Evolutionary conservation across 768 basidiomycete species (phyloP), one percentile per base, ranked within the genome.

Genomic region (Termitomyces sp.): DNA sequence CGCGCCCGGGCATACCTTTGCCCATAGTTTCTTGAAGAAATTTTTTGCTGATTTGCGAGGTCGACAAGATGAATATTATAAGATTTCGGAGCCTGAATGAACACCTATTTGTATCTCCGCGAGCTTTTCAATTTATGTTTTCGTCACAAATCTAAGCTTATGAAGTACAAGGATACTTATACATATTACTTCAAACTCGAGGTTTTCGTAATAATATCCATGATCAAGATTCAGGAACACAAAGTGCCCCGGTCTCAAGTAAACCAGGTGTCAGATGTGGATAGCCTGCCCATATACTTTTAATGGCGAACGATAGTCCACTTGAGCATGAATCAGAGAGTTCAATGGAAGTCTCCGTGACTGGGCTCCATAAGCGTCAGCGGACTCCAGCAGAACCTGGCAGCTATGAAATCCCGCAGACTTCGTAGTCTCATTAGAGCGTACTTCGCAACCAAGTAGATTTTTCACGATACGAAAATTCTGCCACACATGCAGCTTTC

Each of bases 11-110:
- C 40, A 32, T 30, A 43, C 53, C 53, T 54, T 54, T 54, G n/a
- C 53, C 53, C 53, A 54, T 54, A 28, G 28, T 54, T 40, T 54
- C 53, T 54, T 54, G 53, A 41, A 40, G 40, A 54, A 28, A n/a
- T 32, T 20, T 14, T 40, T 40, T 53, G 26, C 30, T 40, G 18
- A 26, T 7, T 43, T 5, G 26, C 28, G 26, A 53, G 26, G 23
- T 41, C 5, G 5, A 41, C 40, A 13, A 30, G 10, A 1, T 41
- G 40, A 32, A 32, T 32, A 41, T 54, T 32, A 41, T 54, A 54
- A 54, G 18, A 20, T 54, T 43, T 30, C 53, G 40, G 53, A 54
- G 40, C 20, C 20, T n/a, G 0, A 43, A 54, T 41, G 1, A 30
- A 14, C 14, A 28, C 14, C 14, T 2, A 41, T 32, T 43, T 54